Base-by-base conservation (phyloP, 2,329 filamentous ascomycete genomes). In the Cercospora citrullina region DNA sequence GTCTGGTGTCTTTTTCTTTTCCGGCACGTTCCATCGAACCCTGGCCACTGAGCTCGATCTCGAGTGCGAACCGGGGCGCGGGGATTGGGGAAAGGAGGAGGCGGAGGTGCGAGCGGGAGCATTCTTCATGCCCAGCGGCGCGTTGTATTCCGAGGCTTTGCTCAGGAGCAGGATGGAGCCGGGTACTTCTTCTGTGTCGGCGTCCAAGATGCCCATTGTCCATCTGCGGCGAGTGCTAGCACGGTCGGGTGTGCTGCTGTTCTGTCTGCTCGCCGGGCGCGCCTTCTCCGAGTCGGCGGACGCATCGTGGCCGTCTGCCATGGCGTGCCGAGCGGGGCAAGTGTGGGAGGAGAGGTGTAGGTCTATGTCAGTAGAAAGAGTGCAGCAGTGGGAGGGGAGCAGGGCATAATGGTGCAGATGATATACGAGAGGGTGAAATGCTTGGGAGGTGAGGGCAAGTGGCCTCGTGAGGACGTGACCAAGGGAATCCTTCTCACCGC, bases 121-220 rank as follows among this genome's bases (percentile, higher is more conserved):
- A 84, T 87, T 80, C 78, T 84, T 83, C 65, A 89, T 78, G 68
- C 87, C 87, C 30, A 89, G 79, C 7, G 87, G 87, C 73, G 89
- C 87, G 77, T 90, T 89, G 73, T 84, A 85, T 68, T 87, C 83
- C 59, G 85, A 83, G 9, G 76, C 78, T 39, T 82, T 81, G 7
- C 87, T 86, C 39, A 89, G 82, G 6, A 90, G 82, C 55, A 89
- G 82, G 48, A 90, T 82, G 14, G 87, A 89, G 63, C 87, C 87
- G 72, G 94, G 94, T 12, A 97, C 93, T 80, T 96, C 91, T 70
- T 95, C 91, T 0, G 93, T 97, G 66, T 90, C 79, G 59, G 83
- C 87, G 75, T 93, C 94, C 71, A 97, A 79, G 28, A 97, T 91
- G n/a, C 94, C 93, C 81, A 96, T 76, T 16, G 82, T 87, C 81